Evolutionary conservation across 805 yeast species (phyloP), one percentile per base, ranked within the genome.

Genomic region (Candida coquimbonensis): DNA sequence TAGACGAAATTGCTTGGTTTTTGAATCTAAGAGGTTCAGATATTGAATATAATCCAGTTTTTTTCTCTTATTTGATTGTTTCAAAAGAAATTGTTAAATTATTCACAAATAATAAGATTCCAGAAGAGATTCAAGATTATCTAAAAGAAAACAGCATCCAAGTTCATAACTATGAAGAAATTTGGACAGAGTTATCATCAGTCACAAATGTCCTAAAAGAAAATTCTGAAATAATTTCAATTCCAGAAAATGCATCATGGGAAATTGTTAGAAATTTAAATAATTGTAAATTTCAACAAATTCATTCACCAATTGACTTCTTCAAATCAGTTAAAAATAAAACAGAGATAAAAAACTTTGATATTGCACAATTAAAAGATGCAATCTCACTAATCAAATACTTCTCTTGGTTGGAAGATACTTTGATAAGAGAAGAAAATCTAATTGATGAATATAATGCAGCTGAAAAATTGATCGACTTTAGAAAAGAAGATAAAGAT

Each of bases 1-100:
- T 90, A 43, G 97, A 91, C 66, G 96, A 90, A 54, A 78, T 89
- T 50, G 93, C 96, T 8, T 90, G 96, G 96, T 66, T 89, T 38
- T 75, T 89, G 59, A 91, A 91, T 59, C 66, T 91, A 46, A 78
- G 99, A 52, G 87, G 90, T 6, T 76, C 74, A 21, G 98, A 91
- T 61, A 82, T 91, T 48, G 82, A 81, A 5, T 91, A 75, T 60
- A 83, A 83, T 57, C 97, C 98, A 0, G 91, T 89, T 2, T 93
- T 91, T 61, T 88, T 80, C 64, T 71, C 90, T 9, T 77, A 77
- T 50, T 56, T 74, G 40, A 62, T 82, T 11, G 69, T 82, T 29
- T 66, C 75, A 16, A 67, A 58, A 12, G 66, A 66, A 3, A 53
- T 57, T 3, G 75, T 80, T 3, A 56, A 60, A 5, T 65, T 87